phyloP scores from a whole-genome alignment of 768 basidiomycete genomes.

The Russula vinacea region DNA sequence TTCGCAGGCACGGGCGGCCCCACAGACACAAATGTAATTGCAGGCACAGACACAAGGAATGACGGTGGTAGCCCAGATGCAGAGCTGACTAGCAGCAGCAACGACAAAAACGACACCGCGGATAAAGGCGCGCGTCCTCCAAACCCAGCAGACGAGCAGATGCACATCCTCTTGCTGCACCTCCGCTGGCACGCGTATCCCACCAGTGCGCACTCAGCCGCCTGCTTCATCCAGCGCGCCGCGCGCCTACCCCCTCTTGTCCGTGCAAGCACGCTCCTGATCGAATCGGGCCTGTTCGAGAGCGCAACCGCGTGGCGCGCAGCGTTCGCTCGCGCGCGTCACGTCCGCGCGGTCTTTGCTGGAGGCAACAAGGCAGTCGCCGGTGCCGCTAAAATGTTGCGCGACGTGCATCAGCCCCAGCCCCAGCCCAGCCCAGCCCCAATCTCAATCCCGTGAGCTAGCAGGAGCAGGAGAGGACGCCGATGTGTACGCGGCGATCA shows the following conservation, averaged over 20 bases:
- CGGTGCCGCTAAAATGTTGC: conserved; percentile 16
- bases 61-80: not conserved
- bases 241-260: conserved; percentile 21
- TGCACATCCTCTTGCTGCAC: conserved; percentile 22
- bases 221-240: conserved; percentile 18
- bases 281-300: conserved; percentile 21
- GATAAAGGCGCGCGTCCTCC: conserved; percentile 6
- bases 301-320: conserved; percentile 10
- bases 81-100: not conserved
- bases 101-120: not conserved
- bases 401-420: not conserved
- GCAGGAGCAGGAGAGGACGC: not conserved
- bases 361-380: conserved; percentile 9
- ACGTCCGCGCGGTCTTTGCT: conserved; percentile 17
- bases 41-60: not conserved
- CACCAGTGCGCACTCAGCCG: conserved; percentile 12
- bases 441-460: not conserved
- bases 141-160: conserved; percentile 20
- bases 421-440: not conserved
- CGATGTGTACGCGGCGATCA: conserved; percentile 15
- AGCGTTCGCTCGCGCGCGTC: conserved; percentile 4
- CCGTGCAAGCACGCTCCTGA: conserved; percentile 9
- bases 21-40: not conserved
- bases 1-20: conserved; percentile 19
- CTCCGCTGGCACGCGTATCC: conserved; percentile 22